phyloP scores from a whole-genome alignment of 2,329 filamentous ascomycete genomes.

The Cercospora citrullina region DNA sequence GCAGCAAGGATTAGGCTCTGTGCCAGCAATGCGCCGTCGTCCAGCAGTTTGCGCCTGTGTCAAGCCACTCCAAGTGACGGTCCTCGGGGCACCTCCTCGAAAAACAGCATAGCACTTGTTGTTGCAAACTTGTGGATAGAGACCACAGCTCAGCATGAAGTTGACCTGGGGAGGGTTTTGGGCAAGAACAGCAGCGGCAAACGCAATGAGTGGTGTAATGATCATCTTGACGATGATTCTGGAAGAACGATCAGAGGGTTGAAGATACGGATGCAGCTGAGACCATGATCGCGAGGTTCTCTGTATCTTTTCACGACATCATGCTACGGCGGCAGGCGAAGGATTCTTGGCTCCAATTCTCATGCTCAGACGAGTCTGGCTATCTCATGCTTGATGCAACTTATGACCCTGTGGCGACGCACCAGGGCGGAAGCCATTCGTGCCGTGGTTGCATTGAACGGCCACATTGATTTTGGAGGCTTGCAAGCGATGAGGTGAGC shows the following conservation, averaged over 20 bases:
- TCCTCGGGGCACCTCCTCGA: background rate
- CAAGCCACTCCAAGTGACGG: background rate
- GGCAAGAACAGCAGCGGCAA: background rate
- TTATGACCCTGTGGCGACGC: background rate
- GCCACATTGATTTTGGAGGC: background rate
- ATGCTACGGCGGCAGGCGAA: background rate
- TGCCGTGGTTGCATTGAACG: background rate
- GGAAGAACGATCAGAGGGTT: background rate
- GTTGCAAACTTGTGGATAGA: slow-evolving; percentile 1
- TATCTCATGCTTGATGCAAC: background rate
- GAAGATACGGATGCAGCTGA: background rate
- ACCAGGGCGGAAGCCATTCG: background rate
- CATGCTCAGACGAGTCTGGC: background rate
- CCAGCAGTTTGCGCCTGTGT: background rate
- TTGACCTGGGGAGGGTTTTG: background rate
- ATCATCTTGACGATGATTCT: background rate
- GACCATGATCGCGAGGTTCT: background rate
- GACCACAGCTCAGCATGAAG: background rate
- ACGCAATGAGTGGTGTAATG: background rate
- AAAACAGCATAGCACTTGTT: slow-evolving; percentile 4
- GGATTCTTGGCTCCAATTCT: background rate
- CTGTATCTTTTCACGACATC: background rate
- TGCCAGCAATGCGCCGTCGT: background rate
- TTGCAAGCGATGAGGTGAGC: background rate
- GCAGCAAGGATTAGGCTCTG: slow-evolving; percentile 1